Conservation (phyloP, 2,329 filamentous ascomycete species). For the Rhynchosporium secalis region DNA sequence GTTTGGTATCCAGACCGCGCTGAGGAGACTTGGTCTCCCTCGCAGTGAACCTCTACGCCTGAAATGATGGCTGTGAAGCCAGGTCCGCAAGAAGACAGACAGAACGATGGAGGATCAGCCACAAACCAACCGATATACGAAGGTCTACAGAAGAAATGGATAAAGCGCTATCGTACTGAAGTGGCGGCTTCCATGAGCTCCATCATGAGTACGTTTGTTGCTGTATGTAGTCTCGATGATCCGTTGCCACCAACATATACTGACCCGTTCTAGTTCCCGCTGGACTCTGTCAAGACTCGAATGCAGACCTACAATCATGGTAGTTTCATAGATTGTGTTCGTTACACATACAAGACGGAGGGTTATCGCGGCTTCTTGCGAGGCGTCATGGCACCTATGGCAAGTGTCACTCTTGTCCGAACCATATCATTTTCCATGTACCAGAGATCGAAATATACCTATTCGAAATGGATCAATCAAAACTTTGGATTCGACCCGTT, state of each 20-base stretch:
- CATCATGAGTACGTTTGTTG: constrained; percentile 73
- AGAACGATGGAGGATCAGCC: constrained; percentile 21
- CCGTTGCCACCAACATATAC: constrained; percentile 6
- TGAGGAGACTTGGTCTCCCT: constrained; percentile 55
- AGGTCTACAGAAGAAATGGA: constrained; percentile 50
- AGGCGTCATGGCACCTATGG: constrained; percentile 78
- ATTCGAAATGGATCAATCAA: constrained; percentile 68
- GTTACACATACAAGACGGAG: constrained; percentile 73
- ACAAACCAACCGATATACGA: constrained; percentile 19
- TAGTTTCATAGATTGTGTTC: constrained; percentile 72
- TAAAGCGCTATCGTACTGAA: constrained; percentile 78
- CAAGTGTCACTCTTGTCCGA: constrained; percentile 73
- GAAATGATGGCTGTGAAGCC: constrained; percentile 45
- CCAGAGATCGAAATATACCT: constrained; percentile 71
- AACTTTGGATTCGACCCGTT: constrained; percentile 71
- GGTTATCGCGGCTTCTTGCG: constrained; percentile 77
- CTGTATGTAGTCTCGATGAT: constrained; percentile 48
- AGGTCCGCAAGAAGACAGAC: constrained; percentile 31
- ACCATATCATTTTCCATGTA: constrained; percentile 81
- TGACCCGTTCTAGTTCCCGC: constrained; percentile 57
- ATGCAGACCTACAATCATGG: constrained; percentile 84
- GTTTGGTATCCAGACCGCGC: constrained; percentile 58
- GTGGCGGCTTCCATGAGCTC: constrained; percentile 76
- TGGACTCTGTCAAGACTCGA: constrained; percentile 87
- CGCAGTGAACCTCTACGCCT: constrained; percentile 42